These are phyloP conservation scores for Scleroderma citrinum DNA, from an alignment of 768 basidiomycete species.

Conservation along the genomic window DNA sequence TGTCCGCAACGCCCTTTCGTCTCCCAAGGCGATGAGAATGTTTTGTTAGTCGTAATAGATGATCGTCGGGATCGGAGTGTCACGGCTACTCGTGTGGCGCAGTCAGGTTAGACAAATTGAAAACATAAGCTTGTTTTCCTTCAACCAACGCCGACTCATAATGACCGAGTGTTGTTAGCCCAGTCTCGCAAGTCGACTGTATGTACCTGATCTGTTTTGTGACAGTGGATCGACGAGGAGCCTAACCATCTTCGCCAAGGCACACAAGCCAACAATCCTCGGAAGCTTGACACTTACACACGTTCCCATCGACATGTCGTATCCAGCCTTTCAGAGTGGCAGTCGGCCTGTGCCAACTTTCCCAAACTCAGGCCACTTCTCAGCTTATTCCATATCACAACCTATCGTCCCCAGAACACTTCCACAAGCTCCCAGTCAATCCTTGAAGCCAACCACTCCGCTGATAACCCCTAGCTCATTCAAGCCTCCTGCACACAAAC, in stretches of 20 bases:
- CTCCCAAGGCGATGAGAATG: too few species aligned
- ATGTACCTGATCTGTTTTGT: background rate
- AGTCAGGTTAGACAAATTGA: too few species aligned
- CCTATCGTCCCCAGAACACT: constrained; percentile 1
- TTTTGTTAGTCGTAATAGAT: too few species aligned
- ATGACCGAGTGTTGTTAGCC: too few species aligned
- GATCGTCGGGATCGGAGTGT: too few species aligned
- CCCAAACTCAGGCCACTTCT: constrained; percentile 14
- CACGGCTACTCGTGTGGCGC: too few species aligned
- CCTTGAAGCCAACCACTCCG: constrained; percentile 6
- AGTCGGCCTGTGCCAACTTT: constrained; percentile 11
- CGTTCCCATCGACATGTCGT: constrained; percentile 19
- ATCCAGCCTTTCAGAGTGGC: constrained; percentile 20
- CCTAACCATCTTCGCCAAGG: constrained; percentile 1
- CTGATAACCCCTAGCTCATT: constrained; percentile 26
- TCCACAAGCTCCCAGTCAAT: constrained; percentile 7
- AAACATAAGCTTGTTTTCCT: too few species aligned
- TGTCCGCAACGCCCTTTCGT: too few species aligned
- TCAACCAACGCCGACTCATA: too few species aligned
- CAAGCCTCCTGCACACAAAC: constrained; percentile 75
- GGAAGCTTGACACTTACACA: background rate
- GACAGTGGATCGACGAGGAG: background rate
- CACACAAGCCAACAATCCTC: background rate
- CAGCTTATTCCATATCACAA: constrained; percentile 12
- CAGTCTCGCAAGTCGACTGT: too few species aligned